These are phyloP conservation scores for Chrysoporthe puriensis DNA, from an alignment of 2,329 filamentous ascomycete species.

Conservation along the genomic window DNA sequence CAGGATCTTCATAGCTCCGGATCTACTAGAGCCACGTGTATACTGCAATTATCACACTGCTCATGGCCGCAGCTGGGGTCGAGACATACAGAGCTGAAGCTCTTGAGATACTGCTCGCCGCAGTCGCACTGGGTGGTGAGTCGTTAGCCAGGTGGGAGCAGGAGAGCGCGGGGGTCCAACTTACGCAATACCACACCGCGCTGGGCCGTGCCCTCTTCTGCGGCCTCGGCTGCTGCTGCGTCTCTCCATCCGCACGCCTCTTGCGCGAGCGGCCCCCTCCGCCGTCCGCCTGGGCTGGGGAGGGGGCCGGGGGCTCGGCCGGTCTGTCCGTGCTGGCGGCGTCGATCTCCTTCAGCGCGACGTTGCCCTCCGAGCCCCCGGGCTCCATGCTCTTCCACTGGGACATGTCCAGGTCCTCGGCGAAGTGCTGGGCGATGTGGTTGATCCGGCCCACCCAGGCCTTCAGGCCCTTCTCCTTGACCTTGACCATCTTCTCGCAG, in stretches of 20 bases:
- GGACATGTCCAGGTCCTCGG: slow-evolving; percentile 55
- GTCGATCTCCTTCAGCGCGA: slow-evolving; percentile 6
- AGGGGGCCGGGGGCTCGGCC: slow-evolving; percentile 8
- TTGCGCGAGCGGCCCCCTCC: slow-evolving; percentile 9
- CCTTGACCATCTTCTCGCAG: slow-evolving; percentile 62
- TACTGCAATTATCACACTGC: slow-evolving; percentile 18
- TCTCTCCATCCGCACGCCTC: slow-evolving; percentile 8
- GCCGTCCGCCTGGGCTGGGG: neutral
- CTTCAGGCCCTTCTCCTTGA: slow-evolving; percentile 52
- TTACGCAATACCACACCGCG: slow-evolving; percentile 27
- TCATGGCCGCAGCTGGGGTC: slow-evolving; percentile 20
- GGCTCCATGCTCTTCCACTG: slow-evolving; percentile 57
- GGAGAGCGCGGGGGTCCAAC: neutral
- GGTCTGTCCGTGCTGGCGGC: slow-evolving; percentile 21
- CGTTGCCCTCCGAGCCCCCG: slow-evolving; percentile 25
- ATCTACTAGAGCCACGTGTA: slow-evolving; percentile 8
- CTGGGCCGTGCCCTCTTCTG: slow-evolving; percentile 9
- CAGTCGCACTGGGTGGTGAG: slow-evolving; percentile 19
- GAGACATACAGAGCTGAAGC: slow-evolving; percentile 19
- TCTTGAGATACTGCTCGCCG: slow-evolving; percentile 16
- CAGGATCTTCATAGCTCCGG: neutral
- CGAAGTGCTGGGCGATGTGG: slow-evolving; percentile 77
- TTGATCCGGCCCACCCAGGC: slow-evolving; percentile 59
- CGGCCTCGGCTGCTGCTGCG: slow-evolving; percentile 6
- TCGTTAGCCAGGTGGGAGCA: slow-evolving; percentile 12